These are phyloP conservation scores for Mortierella sp. DNA, from an alignment of 371 early-diverging fungal species.

Conservation along the genomic window DNA sequence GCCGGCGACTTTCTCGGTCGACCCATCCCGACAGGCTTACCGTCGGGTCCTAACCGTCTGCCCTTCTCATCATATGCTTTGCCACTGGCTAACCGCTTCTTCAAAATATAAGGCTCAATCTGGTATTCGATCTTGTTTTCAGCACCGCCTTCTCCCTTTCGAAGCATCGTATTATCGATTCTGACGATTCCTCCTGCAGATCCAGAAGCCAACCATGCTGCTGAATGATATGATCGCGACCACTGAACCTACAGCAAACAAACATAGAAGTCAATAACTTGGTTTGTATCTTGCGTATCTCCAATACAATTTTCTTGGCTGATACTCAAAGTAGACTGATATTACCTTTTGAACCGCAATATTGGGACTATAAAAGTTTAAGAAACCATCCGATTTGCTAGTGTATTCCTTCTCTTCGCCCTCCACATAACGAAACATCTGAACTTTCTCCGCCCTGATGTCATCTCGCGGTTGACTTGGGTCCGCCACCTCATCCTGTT, in stretches of 20 bases:
- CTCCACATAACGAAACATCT: constrained; percentile 11
- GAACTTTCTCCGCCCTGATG: background rate
- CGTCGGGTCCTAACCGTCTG: constrained; percentile 4
- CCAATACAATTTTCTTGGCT: background rate
- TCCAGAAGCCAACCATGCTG: constrained; percentile 51
- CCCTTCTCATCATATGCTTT: background rate
- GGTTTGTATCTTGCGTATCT: background rate
- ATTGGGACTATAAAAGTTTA: constrained; percentile 28
- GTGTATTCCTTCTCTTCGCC: constrained; percentile 32
- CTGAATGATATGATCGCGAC: constrained; percentile 42
- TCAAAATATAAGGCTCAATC: constrained; percentile 30
- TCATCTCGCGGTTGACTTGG: constrained; percentile 8
- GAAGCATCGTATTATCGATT: constrained; percentile 50
- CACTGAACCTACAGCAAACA: constrained; percentile 33
- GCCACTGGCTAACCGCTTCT: constrained; percentile 17
- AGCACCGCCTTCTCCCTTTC: constrained; percentile 21
- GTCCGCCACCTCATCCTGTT: background rate
- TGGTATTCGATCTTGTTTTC: constrained; percentile 35
- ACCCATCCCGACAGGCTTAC: constrained; percentile 22
- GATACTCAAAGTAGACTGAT: background rate
- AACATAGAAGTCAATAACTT: background rate
- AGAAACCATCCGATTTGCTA: constrained; percentile 16
- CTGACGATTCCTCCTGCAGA: constrained; percentile 44
- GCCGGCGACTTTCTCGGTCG: constrained; percentile 11
- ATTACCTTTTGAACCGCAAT: constrained; percentile 45